These are phyloP conservation scores for Fusarium luffae DNA, from an alignment of 2,329 filamentous ascomycete genomes.

Conservation along the genomic window DNA sequence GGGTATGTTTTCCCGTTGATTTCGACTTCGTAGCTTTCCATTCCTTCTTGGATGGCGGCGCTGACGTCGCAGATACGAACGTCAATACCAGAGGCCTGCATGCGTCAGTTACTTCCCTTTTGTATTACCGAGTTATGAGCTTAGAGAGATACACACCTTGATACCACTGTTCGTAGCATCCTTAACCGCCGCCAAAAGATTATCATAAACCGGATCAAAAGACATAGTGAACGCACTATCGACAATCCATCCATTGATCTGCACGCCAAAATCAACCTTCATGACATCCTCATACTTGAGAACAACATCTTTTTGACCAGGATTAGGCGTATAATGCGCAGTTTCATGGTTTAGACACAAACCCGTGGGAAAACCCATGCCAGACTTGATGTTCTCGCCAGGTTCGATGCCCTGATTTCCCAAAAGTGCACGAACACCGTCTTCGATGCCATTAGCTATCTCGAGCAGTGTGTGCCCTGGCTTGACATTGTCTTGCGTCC, in stretches of 20 bases:
- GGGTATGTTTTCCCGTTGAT: constrained; percentile 80
- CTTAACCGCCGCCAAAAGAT: constrained; percentile 75
- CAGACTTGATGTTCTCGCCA: constrained; percentile 78
- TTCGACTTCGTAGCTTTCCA: constrained; percentile 91
- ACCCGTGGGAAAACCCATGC: constrained; percentile 86
- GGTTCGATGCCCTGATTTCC: constrained; percentile 79
- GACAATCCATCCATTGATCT: constrained; percentile 80
- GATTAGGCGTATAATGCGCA: constrained; percentile 85
- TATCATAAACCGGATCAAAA: constrained; percentile 78
- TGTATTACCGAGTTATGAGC: too few species aligned
- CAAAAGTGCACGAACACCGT: constrained; percentile 77
- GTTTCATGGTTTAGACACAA: constrained; percentile 83
- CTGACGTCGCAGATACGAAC: constrained; percentile 86
- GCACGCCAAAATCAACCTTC: constrained; percentile 82
- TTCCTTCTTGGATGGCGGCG: constrained; percentile 82
- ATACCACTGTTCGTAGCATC: constrained; percentile 86
- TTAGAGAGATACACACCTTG: constrained; percentile 53
- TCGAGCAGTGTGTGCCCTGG: constrained; percentile 80
- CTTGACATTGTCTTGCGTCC: constrained; percentile 81
- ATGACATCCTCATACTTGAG: constrained; percentile 77
- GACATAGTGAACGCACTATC: constrained; percentile 81
- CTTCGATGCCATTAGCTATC: constrained; percentile 84
- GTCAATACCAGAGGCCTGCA: constrained; percentile 77
- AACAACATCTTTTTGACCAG: constrained; percentile 76
- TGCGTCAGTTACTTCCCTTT: neutral